Conservation (phyloP, 768 basidiomycete species). For the Trichaptum fuscoviolaceum region DNA sequence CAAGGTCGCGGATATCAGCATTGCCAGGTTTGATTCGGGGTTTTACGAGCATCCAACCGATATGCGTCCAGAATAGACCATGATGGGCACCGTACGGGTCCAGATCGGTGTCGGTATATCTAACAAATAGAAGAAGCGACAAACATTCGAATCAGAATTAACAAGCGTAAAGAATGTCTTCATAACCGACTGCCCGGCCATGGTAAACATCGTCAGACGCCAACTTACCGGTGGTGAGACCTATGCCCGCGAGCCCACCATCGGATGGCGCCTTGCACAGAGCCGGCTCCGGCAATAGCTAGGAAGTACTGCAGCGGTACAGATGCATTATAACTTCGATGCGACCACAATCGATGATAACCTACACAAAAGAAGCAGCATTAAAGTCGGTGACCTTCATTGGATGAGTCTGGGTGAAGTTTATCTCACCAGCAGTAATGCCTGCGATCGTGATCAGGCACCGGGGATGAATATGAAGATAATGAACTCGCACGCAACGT, state of each 20-base stretch:
- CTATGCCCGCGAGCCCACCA: slow-evolving; percentile 56
- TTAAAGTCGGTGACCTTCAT: slow-evolving; percentile 19
- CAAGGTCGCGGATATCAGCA: slow-evolving; percentile 46
- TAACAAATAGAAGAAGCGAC: slow-evolving; percentile 4
- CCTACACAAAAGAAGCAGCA: slow-evolving; percentile 22
- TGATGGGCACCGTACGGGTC: slow-evolving; percentile 53
- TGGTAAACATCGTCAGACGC: slow-evolving; percentile 6
- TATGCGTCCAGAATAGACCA: slow-evolving; percentile 45
- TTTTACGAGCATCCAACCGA: slow-evolving; percentile 51
- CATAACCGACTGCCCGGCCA: neutral
- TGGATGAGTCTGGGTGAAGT: neutral
- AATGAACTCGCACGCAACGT: neutral
- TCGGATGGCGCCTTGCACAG: slow-evolving; percentile 49
- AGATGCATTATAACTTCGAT: slow-evolving; percentile 49
- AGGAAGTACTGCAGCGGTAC: slow-evolving; percentile 42
- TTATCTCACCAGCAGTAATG: slow-evolving; percentile 18
- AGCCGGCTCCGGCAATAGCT: slow-evolving; percentile 40
- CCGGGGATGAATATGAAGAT: neutral
- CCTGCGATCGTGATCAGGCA: slow-evolving; percentile 11
- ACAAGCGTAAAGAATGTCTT: neutral
- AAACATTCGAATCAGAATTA: neutral
- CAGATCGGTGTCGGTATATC: slow-evolving; percentile 48
- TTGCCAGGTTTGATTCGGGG: slow-evolving; percentile 41
- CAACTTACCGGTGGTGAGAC: slow-evolving; percentile 40
- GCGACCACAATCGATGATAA: slow-evolving; percentile 53